Evolutionary conservation across 305 asterid species (phyloP).

Genomic region (Fraxinus sp.): DNA sequence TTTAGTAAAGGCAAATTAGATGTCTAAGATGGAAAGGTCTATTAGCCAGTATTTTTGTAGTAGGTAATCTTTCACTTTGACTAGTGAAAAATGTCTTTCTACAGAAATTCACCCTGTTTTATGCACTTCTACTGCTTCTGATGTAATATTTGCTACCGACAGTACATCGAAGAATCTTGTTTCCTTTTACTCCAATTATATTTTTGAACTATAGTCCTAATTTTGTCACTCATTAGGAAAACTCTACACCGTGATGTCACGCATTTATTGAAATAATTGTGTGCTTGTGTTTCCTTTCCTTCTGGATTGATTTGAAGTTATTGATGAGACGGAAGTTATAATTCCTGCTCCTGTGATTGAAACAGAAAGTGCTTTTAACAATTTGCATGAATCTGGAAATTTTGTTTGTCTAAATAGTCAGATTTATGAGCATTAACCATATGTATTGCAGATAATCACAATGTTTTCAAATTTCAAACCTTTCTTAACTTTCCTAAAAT

Average conservation of each 20-base stretch:
- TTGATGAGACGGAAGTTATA: not conserved
- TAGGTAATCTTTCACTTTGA: not conserved
- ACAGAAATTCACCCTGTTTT: not conserved
- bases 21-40: not conserved
- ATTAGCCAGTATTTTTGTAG: not conserved
- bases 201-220: not conserved
- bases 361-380: not conserved
- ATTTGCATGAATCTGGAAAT: constrained; percentile 4
- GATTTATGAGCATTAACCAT: not conserved
- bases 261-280: not conserved
- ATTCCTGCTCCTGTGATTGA: not conserved
- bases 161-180: not conserved
- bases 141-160: not conserved
- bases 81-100: not conserved
- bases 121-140: not conserved
- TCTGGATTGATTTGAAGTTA: not conserved
- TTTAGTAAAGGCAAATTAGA: not conserved
- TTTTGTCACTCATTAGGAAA: not conserved
- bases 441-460: not conserved
- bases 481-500: not conserved
- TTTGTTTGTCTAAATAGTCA: not conserved
- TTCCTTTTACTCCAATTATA: constrained; percentile 1
- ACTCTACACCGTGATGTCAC: not conserved
- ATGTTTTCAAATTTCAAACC: not conserved
- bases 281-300: not conserved